Evolutionary conservation across 192 early-diverging fungal species (phyloP).

Genomic region (Gaertneriomyces semiglobifer): DNA sequence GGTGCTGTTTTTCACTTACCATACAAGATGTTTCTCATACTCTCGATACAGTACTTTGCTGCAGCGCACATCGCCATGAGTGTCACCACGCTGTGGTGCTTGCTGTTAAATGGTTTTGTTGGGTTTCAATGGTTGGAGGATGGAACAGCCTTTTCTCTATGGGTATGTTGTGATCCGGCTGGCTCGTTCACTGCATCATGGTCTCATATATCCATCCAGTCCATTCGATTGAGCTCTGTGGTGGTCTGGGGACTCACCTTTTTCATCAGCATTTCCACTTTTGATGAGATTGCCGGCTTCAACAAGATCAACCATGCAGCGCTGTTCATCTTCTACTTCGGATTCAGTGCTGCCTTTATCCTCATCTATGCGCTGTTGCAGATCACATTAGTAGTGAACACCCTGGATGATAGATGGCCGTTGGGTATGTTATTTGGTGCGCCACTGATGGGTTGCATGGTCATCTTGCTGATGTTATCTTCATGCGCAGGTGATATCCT

Average conservation of each 20-base stretch:
- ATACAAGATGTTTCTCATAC: not conserved
- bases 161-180: conserved; percentile 56
- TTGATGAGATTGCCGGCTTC: conserved; percentile 64
- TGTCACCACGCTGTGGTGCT: conserved; percentile 85
- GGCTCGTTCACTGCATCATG: conserved; percentile 7
- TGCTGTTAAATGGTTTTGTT: conserved; percentile 92
- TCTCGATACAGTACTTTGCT: conserved; percentile 68
- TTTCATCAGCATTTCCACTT: conserved; percentile 81
- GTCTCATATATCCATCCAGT: conserved; percentile 37
- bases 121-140: conserved; percentile 97
- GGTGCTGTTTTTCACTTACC: not conserved
- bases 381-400: conserved; percentile 90
- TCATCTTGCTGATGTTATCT: not conserved
- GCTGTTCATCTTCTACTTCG: conserved; percentile 84
- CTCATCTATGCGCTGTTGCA: conserved; percentile 85
- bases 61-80: conserved; percentile 77
- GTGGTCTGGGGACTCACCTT: conserved; percentile 75
- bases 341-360: conserved; percentile 78
- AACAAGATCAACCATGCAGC: conserved; percentile 59
- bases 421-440: conserved; percentile 52
- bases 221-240: conserved; percentile 79
- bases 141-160: conserved; percentile 88
- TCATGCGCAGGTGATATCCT: conserved; percentile 64
- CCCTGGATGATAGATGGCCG: conserved; percentile 96
- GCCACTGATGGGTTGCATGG: not conserved